Percentiles rank a stretch among this genome's conserved stretches.
Conservation (phyloP, 1,139 yeast genomes). For the Geotrichum candidum region DNA sequence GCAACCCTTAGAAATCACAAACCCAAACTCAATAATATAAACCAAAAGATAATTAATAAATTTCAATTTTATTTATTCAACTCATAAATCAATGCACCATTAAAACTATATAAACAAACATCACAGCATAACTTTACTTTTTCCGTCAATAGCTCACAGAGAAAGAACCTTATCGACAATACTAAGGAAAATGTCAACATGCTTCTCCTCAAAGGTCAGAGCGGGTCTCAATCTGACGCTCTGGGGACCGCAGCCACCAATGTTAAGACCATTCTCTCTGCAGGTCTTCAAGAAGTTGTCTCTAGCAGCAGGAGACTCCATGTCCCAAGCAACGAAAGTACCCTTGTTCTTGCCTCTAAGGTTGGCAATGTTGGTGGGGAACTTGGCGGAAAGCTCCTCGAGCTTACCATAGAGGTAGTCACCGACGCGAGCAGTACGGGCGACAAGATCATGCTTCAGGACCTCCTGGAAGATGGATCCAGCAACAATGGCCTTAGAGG, state of each 20-base stretch:
- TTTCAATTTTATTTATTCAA: neutral
- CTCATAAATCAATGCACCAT: neutral
- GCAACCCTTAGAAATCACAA: neutral
- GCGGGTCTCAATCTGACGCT: conserved; percentile 76
- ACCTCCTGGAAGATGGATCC: conserved; percentile 64
- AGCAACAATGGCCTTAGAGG: conserved; percentile 68
- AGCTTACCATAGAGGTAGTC: conserved; percentile 53
- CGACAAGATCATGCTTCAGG: conserved; percentile 52
- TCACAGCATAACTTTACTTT: neutral
- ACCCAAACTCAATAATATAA: neutral
- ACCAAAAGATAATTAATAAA: neutral
- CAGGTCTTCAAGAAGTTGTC: conserved; percentile 52
- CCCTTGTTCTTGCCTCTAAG: conserved; percentile 72
- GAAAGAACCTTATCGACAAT: conserved; percentile 29
- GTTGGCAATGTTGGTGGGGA: conserved; percentile 47
- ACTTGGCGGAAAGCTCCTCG: conserved; percentile 45
- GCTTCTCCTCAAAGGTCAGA: conserved; percentile 66
- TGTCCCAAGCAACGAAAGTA: conserved; percentile 75
- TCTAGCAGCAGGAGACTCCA: conserved; percentile 49
- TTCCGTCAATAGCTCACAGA: neutral
- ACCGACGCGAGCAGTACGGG: conserved; percentile 55
- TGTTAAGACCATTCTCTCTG: conserved; percentile 60
- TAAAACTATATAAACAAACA: neutral
- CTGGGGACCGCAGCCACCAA: conserved; percentile 75
- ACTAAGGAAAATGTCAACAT: conserved; percentile 57